Percentiles rank a stretch among this genome's conserved stretches.
phyloP scores from a whole-genome alignment of 257 asterid species.

The Agastache rugosa region DNA sequence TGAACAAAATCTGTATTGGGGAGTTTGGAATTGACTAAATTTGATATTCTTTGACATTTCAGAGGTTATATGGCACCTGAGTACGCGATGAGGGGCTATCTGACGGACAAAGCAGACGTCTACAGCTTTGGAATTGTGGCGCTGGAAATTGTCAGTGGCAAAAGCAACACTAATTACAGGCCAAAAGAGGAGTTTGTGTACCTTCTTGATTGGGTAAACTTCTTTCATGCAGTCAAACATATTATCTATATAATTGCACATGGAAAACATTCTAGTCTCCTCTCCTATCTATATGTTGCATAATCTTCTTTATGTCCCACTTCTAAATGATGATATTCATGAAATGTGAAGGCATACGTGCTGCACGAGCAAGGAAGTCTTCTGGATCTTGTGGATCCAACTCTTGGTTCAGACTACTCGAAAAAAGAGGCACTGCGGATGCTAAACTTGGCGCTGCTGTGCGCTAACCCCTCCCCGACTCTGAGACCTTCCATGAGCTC shows the following conservation, averaged over 20 bases:
- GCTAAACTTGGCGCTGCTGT: conserved; percentile 67
- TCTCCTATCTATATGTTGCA: no score
- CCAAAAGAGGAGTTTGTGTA: conserved; percentile 71
- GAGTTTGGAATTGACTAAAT: conserved; percentile 5
- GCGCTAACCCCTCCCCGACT: conserved; percentile 81
- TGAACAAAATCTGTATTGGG: background rate
- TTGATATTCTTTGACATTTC: conserved; percentile 10
- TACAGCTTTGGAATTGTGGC: conserved; percentile 77
- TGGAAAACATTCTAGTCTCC: background rate
- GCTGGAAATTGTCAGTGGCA: conserved; percentile 74
- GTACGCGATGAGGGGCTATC: conserved; percentile 75
- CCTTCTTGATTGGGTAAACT: conserved; percentile 79
- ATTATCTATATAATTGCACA: background rate
- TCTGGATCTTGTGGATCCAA: conserved; percentile 81
- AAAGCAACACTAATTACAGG: conserved; percentile 59
- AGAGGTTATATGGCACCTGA: conserved; percentile 91
- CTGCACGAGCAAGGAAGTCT: conserved; percentile 87
- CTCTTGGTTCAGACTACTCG: conserved; percentile 60
- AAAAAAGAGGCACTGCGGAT: conserved; percentile 66
- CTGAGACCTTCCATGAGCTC: conserved; percentile 85
- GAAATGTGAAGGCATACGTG: conserved; percentile 72
- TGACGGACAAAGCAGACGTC: conserved; percentile 82
- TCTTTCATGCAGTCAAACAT: background rate
- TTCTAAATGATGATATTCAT: background rate
- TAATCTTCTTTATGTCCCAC: background rate